These are phyloP conservation scores for Linnemannia zychae DNA, from an alignment of 192 early-diverging fungal species.

Conservation along the genomic window DNA sequence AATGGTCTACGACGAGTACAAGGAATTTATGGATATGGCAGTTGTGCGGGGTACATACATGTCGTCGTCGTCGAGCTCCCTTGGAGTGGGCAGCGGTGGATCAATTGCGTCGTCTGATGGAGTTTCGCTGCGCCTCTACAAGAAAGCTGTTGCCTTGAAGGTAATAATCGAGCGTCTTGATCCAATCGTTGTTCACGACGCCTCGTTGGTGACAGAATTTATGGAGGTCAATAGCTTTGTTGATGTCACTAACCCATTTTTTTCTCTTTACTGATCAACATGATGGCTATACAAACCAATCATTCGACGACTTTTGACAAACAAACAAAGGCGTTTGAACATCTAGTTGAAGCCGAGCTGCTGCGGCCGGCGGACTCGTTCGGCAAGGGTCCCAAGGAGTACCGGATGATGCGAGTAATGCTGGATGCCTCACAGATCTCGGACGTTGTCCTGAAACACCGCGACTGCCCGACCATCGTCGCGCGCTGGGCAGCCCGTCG, in stretches of 20 bases:
- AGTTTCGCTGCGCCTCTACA: constrained; percentile 78
- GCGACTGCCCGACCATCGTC: constrained; percentile 73
- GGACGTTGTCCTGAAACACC: constrained; percentile 69
- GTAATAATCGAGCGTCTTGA: constrained; percentile 29
- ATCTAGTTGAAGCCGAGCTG: constrained; percentile 77
- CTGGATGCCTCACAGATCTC: constrained; percentile 76
- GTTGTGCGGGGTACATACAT: constrained; percentile 56
- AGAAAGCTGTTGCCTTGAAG: constrained; percentile 88
- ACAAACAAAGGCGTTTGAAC: constrained; percentile 81
- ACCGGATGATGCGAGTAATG: constrained; percentile 87
- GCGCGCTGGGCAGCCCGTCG: constrained; percentile 70
- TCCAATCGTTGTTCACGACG: background rate
- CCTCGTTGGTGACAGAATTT: background rate
- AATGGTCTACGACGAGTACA: constrained; percentile 95
- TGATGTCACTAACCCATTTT: background rate
- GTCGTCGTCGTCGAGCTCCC: constrained; percentile 31
- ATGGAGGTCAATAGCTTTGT: background rate
- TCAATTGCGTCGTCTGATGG: constrained; percentile 42
- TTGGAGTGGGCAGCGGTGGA: constrained; percentile 33
- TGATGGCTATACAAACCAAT: background rate
- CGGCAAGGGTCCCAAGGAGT: constrained; percentile 84
- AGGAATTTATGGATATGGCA: constrained; percentile 79
- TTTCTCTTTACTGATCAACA: background rate
- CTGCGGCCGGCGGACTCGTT: constrained; percentile 68
- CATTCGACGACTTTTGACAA: too few species aligned